Evolutionary conservation across 805 yeast genomes (phyloP).

Genomic region (Ogataea nakhonphanomensis): DNA sequence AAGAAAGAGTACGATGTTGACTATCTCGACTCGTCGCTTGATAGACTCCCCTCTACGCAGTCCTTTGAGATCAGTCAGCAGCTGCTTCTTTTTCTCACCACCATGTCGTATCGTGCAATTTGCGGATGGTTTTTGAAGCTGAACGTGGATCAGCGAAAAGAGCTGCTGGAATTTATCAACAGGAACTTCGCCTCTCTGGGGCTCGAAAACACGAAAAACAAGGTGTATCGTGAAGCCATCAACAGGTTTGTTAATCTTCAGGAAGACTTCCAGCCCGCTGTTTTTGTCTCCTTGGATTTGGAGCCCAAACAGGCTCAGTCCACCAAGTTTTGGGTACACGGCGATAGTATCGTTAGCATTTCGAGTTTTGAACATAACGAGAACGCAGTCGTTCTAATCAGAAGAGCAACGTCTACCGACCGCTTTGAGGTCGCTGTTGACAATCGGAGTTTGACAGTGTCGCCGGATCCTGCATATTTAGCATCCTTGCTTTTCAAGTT

Average conservation of each 20-base stretch:
- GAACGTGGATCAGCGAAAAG: slow-evolving; percentile 52
- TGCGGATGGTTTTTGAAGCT: slow-evolving; percentile 70
- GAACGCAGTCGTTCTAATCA: slow-evolving; percentile 44
- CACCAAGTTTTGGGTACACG: slow-evolving; percentile 54
- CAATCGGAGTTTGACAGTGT: slow-evolving; percentile 18
- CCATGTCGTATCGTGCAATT: slow-evolving; percentile 66
- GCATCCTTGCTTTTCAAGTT: slow-evolving; percentile 18
- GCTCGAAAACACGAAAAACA: slow-evolving; percentile 40
- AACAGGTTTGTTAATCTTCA: slow-evolving; percentile 64
- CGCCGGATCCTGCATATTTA: slow-evolving; percentile 22
- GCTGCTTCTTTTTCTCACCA: slow-evolving; percentile 56
- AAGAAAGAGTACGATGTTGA: slow-evolving; percentile 25
- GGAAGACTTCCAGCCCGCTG: slow-evolving; percentile 46
- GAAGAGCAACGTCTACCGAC: slow-evolving; percentile 67
- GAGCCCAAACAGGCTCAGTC: slow-evolving; percentile 23
- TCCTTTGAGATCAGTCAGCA: slow-evolving; percentile 42
- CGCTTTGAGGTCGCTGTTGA: slow-evolving; percentile 34
- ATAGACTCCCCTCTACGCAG: slow-evolving; percentile 51
- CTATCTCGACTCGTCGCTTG: slow-evolving; percentile 50
- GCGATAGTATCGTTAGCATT: slow-evolving; percentile 53
- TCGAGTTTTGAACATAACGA: slow-evolving; percentile 53
- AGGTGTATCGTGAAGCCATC: slow-evolving; percentile 66
- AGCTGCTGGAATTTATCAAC: slow-evolving; percentile 59
- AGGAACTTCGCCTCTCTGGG: slow-evolving; percentile 45
- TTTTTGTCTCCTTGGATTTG: slow-evolving; percentile 14